Evolutionary conservation across 306 rosid genomes (phyloP).

Genomic region (Argentina anserina): DNA sequence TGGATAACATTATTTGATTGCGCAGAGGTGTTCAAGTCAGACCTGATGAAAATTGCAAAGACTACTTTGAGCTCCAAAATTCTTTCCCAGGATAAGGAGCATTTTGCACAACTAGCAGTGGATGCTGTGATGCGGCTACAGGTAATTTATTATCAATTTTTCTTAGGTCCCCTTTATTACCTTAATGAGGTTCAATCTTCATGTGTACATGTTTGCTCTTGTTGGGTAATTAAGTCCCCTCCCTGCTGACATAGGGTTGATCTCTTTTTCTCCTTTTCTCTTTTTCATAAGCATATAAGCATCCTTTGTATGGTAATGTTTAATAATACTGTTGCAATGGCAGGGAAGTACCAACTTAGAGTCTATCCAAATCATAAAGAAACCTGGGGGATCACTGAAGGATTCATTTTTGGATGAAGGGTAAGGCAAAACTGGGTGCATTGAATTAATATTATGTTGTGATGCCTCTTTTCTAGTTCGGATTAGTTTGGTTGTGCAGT

Average conservation of each 20-base stretch:
- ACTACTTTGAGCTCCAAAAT: conserved; percentile 97
- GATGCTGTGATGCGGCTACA: conserved; percentile 94
- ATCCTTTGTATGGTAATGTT: neutral
- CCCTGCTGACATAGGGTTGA: neutral
- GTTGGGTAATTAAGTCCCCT: neutral
- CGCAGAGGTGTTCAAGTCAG: conserved; percentile 81
- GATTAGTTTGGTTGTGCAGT: neutral
- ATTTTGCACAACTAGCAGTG: conserved; percentile 85
- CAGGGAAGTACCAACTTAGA: conserved; percentile 99
- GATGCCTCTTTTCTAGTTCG: neutral
- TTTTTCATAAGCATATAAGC: neutral
- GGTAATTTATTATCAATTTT: conserved; percentile 41
- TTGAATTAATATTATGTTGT: neutral
- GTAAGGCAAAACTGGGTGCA: conserved; percentile 29
- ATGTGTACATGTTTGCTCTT: neutral
- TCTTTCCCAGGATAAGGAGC: conserved; percentile 93
- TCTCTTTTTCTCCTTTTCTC: neutral
- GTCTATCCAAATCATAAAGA: conserved; percentile 89
- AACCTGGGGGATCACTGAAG: conserved; percentile 87
- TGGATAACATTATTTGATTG: conserved; percentile 8
- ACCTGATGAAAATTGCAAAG: conserved; percentile 94
- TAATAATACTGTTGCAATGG: conserved; percentile 19
- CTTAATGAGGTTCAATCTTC: neutral
- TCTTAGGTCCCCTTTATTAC: neutral
- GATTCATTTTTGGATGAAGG: conserved; percentile 97